Conservation (phyloP, 306 rosid species). For the Begonia peltatifolia region DNA sequence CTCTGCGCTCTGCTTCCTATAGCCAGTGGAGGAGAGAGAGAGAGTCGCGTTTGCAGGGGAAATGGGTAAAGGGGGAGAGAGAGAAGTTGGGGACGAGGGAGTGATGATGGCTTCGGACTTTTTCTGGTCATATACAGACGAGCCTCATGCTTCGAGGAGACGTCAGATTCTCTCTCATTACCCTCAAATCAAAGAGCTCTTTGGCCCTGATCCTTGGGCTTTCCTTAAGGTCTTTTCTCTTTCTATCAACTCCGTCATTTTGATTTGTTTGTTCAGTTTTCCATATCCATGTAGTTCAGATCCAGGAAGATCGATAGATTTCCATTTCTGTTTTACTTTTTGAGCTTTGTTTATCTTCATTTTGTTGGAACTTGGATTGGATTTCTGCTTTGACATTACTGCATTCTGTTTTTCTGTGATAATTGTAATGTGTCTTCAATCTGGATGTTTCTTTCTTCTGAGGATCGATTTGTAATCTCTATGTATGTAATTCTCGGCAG, state of each 20-base stretch:
- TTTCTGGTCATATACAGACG: slow-evolving; percentile 90
- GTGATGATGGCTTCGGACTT: slow-evolving; percentile 62
- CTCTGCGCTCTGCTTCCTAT: neutral
- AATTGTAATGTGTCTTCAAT: neutral
- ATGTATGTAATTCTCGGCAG: no score
- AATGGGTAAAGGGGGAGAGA: slow-evolving; percentile 19
- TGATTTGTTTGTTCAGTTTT: neutral
- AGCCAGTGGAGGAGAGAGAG: slow-evolving; percentile 4
- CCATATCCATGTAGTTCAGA: slow-evolving; percentile 5
- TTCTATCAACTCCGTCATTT: neutral
- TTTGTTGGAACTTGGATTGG: neutral
- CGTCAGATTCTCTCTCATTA: slow-evolving; percentile 86
- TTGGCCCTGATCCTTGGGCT: slow-evolving; percentile 70
- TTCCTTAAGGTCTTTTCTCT: slow-evolving; percentile 39
- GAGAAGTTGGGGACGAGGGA: slow-evolving; percentile 20
- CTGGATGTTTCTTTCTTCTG: neutral
- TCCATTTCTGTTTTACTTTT: neutral
- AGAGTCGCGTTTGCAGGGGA: neutral
- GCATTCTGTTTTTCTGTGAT: no score
- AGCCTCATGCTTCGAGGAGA: slow-evolving; percentile 84
- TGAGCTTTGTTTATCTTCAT: neutral
- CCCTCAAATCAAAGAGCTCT: slow-evolving; percentile 80
- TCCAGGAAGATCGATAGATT: slow-evolving; percentile 10
- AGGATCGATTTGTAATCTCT: neutral
- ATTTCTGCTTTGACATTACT: no score